A percentile compares a stretch with the other conserved stretches of the same genome.
Conservation (phyloP, 176 grass and related monocot genomes). For the Oryza meridionalis region DNA sequence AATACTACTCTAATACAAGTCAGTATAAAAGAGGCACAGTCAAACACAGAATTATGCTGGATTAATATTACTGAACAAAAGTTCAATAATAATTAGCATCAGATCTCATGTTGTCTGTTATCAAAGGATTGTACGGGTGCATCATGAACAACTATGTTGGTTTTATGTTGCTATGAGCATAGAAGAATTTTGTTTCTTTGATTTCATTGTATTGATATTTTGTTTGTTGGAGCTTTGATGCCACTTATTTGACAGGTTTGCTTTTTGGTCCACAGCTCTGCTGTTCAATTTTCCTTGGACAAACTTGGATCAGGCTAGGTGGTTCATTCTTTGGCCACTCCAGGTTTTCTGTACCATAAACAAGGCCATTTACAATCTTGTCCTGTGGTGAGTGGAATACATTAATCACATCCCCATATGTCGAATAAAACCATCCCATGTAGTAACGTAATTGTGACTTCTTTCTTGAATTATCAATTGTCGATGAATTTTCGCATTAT, state of each 20-base stretch:
- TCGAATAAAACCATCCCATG: no score
- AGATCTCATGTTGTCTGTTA: neutral
- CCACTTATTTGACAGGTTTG: neutral
- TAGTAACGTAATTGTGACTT: no score
- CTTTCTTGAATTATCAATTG: no score
- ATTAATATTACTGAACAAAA: neutral
- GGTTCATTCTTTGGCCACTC: neutral
- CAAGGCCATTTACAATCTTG: neutral
- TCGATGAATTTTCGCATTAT: no score
- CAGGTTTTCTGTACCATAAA: neutral
- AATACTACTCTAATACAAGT: neutral
- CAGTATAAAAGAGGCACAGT: neutral
- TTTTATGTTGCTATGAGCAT: neutral
- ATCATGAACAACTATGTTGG: neutral
- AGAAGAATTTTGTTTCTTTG: neutral
- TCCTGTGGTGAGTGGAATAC: no score
- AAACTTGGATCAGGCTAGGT: neutral
- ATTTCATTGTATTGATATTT: neutral
- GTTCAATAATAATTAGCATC: neutral
- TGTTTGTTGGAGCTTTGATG: neutral
- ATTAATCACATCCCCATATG: no score
- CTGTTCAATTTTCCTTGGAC: neutral
- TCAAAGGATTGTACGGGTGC: neutral
- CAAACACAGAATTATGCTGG: neutral
- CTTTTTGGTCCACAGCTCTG: neutral